Base-by-base conservation (phyloP, 257 asterid species). In the Asclepias syriaca region DNA sequence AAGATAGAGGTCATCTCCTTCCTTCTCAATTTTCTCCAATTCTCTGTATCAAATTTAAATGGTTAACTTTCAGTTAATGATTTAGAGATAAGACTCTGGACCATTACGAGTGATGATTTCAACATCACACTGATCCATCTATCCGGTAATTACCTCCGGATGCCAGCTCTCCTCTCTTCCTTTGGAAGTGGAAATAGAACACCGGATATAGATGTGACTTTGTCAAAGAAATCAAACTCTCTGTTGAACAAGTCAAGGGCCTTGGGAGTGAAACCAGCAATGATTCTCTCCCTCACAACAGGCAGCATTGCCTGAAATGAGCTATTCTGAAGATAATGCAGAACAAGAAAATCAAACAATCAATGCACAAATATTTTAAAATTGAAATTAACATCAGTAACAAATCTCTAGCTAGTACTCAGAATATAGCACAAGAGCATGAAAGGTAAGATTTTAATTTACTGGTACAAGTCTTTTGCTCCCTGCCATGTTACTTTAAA, bases 171-270 rank as follows among this genome's bases (percentile, higher is more conserved):
- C 66, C 99, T 81, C 75, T 95, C 98, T 77, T 92, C 99, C 85
- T 95, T 95, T 10, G 98, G 99, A 77, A 92, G 80, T 57, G 91
- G 96, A 84, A 68, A 95, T 76, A 95, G 95, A 74, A 87, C 96
- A 39, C 99, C 99, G 71, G 99, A 95, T 80, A 95, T 95, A 77
- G 97, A 90, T 48, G 99, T 95, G 78, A 95, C 99, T 81, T 95
- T 85, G 88, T 95, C 99, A 78, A 95, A 95, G 92, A 95, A 95
- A 84, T 87, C 92, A 82, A 95, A 95, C 84, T 95, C 98, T 81
- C 98, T 86, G 63, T 80, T 83, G 71, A 95, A 95, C 69, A 92
- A 43, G 53, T 81, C 96, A 67, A 78, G 90, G 72, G 99, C 99
- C 79, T 84, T 85, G 19, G 87, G 82, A 82, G 61, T 84, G 84